Evolutionary conservation across 192 early-diverging fungal species (phyloP), one percentile per base, ranked within the genome.

Genomic region (Phycomyces nitens): DNA sequence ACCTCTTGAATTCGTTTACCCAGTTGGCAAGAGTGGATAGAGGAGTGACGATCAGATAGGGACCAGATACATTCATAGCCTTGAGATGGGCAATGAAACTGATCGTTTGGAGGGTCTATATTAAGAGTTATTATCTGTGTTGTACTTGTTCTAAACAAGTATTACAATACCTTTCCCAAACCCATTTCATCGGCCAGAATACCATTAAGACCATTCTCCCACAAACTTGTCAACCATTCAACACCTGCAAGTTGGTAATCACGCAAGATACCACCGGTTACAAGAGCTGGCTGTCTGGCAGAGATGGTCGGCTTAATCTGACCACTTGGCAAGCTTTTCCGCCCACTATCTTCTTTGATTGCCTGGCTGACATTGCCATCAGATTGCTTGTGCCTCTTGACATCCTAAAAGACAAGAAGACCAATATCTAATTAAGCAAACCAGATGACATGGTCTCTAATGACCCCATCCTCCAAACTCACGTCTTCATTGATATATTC

Each of bases 161-260:
- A 24, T 44, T 21, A 2, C 15, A 29, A 62, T 58, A 84, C 84
- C 71, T 95, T 93, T 58, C 92, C 93, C 16, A 94, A 77, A 44
- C 93, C 95, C 95, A 97, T 95, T 59, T 96, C 93, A 75, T 97
- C 97, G 8, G 92, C 95, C 42, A 97, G 70, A 66, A 97, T 97
- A 20, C 97, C 97, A 60, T 96, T 97, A 18, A 97, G 72, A 14
- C 97, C 95, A 72, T 97, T 96, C 57, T 96, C 94, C 78, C 93
- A 99, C 5, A 99, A 78, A 68, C 86, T 91, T 51, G 92, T 88
- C 63, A 99, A 74, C 97, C 97, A 99, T 70, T 97, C 94, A 63
- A 97, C 85, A 54, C 97, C 97, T 1, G 89, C 90, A 47, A 96
- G 70, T 74, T 99, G 97, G 76, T 97, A 97, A 43, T 96, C 92